Evolutionary conservation across 2,329 filamentous ascomycete genomes (phyloP).

Genomic region (Capronia americana): DNA sequence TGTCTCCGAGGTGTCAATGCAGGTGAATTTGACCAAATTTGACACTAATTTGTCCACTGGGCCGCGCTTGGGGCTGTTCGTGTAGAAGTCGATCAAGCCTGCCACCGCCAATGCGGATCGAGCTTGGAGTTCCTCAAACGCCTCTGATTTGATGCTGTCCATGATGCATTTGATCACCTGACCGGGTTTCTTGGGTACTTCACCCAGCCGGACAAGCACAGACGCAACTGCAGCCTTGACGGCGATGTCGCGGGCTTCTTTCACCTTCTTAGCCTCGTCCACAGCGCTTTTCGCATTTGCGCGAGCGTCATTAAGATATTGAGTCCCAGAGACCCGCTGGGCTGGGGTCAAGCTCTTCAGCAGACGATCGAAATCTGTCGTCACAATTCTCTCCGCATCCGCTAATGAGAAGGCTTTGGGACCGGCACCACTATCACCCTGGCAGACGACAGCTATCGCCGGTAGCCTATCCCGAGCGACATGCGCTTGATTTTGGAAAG

Average conservation of each 20-base stretch:
- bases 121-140: constrained; percentile 84
- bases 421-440: constrained; percentile 89
- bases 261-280: constrained; percentile 77
- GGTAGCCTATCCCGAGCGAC: constrained; percentile 78
- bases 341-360: constrained; percentile 89
- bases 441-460: constrained; percentile 84
- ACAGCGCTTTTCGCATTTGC: constrained; percentile 74
- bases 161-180: constrained; percentile 95
- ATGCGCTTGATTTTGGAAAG: constrained; percentile 90
- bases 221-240: constrained; percentile 86
- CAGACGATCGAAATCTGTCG: constrained; percentile 82
- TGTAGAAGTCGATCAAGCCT: constrained; percentile 83
- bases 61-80: constrained; percentile 75
- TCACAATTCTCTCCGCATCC: constrained; percentile 86
- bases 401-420: constrained; percentile 88
- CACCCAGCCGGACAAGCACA: constrained; percentile 83
- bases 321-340: constrained; percentile 81
- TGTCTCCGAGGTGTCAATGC: constrained; percentile 95
- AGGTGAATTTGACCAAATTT: constrained; percentile 96
- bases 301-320: constrained; percentile 79
- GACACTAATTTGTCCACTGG: constrained; percentile 95
- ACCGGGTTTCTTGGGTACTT: constrained; percentile 91
- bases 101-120: constrained; percentile 87
- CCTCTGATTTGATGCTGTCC: constrained; percentile 96
- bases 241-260: constrained; percentile 81